Percentiles rank a stretch among this genome's conserved stretches.
phyloP scores from a whole-genome alignment of 2,329 filamentous ascomycete genomes.

The Purpureocillium takamizusanense region DNA sequence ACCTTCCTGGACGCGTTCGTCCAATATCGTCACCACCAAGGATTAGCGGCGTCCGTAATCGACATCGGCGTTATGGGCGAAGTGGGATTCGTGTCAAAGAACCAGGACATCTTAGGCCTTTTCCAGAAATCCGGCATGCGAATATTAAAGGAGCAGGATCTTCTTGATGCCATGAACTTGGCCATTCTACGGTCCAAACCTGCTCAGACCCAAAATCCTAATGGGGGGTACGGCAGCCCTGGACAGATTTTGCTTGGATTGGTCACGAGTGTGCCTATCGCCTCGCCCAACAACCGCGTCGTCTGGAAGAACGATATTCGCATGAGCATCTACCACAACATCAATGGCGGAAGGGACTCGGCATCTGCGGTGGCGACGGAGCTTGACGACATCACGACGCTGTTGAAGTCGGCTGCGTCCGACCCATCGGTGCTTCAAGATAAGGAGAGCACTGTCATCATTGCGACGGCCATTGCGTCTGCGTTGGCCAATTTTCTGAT shows the following conservation, averaged over 20 bases:
- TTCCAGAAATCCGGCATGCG: constrained; percentile 6
- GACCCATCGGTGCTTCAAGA: neutral
- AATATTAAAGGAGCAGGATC: constrained; percentile 10
- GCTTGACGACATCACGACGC: neutral
- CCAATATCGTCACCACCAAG: constrained; percentile 21
- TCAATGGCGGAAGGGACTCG: neutral
- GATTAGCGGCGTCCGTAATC: constrained; percentile 26
- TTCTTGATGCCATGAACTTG: constrained; percentile 7
- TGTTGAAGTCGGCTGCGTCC: neutral
- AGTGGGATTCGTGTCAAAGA: constrained; percentile 23
- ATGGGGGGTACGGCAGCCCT: neutral
- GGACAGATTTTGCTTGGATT: constrained; percentile 3
- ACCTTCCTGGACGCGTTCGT: constrained; percentile 30
- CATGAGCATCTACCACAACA: constrained; percentile 6
- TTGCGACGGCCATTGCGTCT: neutral
- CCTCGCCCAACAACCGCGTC: constrained; percentile 3
- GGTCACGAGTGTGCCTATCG: constrained; percentile 6
- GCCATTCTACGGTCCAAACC: constrained; percentile 3
- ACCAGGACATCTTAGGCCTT: constrained; percentile 7
- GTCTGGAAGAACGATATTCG: constrained; percentile 10
- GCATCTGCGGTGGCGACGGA: neutral
- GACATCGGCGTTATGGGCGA: constrained; percentile 27
- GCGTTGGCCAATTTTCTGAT: constrained; percentile 7
- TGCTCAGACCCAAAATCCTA: neutral
- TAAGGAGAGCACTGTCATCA: neutral